Conservation (phyloP, 495 filamentous ascomycete genomes). For the Trichoderma asperelloides region DNA sequence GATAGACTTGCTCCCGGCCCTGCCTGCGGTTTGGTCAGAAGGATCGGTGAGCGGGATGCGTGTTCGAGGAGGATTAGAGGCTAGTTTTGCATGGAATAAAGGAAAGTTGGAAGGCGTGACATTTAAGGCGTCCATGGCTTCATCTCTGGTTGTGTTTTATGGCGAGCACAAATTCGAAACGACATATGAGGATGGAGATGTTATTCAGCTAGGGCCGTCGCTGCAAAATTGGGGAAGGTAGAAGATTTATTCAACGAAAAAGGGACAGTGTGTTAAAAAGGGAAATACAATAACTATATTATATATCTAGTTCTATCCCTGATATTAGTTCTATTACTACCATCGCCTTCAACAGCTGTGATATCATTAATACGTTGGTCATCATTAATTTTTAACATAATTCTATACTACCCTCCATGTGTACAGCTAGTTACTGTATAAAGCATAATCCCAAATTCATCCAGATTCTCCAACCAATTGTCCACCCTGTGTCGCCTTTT, state of each 20-base stretch:
- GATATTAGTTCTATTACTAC: too few relatives aligned
- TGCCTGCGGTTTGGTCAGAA: slow-evolving; percentile 16
- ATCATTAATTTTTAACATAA: too few relatives aligned
- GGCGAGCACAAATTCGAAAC: slow-evolving; percentile 16
- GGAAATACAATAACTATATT: too few relatives aligned
- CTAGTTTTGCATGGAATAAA: slow-evolving; percentile 21
- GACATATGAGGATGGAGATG: slow-evolving; percentile 6
- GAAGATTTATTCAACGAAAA: not conserved
- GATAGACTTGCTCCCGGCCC: slow-evolving; percentile 22
- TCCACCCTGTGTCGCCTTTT: slow-evolving; percentile 29
- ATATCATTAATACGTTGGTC: too few relatives aligned
- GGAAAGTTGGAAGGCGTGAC: slow-evolving; percentile 16
- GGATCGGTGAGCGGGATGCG: slow-evolving; percentile 20
- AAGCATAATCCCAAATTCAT: slow-evolving; percentile 43
- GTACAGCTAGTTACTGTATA: slow-evolving; percentile 36
- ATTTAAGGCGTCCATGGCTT: slow-evolving; percentile 16
- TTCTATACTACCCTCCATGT: slow-evolving; percentile 24
- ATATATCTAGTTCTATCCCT: too few relatives aligned
- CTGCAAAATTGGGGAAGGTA: not conserved
- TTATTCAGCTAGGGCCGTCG: slow-evolving; percentile 5
- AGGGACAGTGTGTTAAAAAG: too few relatives aligned
- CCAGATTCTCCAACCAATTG: slow-evolving; percentile 34
- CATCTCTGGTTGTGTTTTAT: slow-evolving; percentile 30
- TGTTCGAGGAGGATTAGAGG: slow-evolving; percentile 19
- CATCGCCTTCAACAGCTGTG: too few relatives aligned